These are phyloP conservation scores for Trichoderma sp. DNA, from an alignment of 2,329 filamentous ascomycete species.

Conservation along the genomic window DNA sequence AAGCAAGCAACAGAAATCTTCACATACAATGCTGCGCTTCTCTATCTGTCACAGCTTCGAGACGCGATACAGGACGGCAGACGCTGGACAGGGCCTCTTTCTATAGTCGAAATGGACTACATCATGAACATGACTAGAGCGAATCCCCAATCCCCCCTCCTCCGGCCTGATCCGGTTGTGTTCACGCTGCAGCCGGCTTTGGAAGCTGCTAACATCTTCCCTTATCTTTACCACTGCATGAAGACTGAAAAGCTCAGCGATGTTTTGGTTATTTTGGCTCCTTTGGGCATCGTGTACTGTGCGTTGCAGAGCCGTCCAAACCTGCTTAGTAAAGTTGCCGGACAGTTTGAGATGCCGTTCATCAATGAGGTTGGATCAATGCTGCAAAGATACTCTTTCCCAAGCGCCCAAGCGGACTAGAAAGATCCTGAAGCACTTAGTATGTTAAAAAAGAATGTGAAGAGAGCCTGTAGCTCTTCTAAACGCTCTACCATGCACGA, in stretches of 20 bases:
- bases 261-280: not conserved
- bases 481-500: not conserved
- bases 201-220: not conserved
- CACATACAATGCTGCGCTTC: not conserved
- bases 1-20: not conserved
- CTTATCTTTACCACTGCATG: not conserved
- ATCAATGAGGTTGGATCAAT: not conserved
- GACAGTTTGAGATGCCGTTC: not conserved
- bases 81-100: not conserved
- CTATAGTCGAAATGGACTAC: not conserved
- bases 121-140: not conserved
- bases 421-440: not conserved
- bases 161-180: not conserved
- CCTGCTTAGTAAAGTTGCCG: not conserved
- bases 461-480: not conserved
- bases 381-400: not conserved
- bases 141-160: not conserved
- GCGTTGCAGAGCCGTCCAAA: not conserved
- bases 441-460: rapidly evolving
- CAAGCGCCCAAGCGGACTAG: not conserved
- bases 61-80: not conserved
- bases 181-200: not conserved
- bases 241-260: not conserved
- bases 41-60: not conserved
- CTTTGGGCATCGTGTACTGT: not conserved